Conservation (phyloP, 139 green algal species). For the Chloropicon primus region DNA sequence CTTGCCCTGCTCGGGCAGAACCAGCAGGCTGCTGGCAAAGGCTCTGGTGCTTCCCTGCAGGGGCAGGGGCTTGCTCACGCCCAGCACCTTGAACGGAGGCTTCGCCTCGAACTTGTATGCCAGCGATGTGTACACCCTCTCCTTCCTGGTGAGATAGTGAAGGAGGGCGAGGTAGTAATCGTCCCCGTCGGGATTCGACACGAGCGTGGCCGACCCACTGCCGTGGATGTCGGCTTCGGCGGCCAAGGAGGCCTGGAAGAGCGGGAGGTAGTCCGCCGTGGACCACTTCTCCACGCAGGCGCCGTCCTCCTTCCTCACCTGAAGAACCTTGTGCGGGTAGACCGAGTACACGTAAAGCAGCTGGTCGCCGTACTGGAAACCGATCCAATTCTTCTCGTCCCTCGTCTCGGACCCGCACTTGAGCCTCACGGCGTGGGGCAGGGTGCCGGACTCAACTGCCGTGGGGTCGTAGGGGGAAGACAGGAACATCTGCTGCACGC, state of each 20-base stretch:
- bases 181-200: not conserved
- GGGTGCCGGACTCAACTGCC: not conserved
- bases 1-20: not conserved
- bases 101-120: not conserved
- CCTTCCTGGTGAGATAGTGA: not conserved
- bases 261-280: not conserved
- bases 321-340: not conserved
- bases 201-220: not conserved
- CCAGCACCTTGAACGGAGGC: not conserved
- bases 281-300: not conserved
- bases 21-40: constrained; percentile 2
- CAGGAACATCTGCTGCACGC: not conserved
- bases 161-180: constrained; percentile 1
- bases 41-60: not conserved
- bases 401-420: not conserved
- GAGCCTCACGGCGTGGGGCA: not conserved
- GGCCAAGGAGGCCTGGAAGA: not conserved
- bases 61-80: not conserved
- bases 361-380: not conserved
- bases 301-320: not conserved
- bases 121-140: not conserved
- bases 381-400: constrained; percentile 12
- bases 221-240: not conserved
- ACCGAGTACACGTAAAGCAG: not conserved
- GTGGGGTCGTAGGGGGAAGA: not conserved